A percentile compares a stretch with the other conserved stretches of the same genome.
phyloP scores from a whole-genome alignment of 2,329 filamentous ascomycete species.

The Byssothecium circinans region DNA sequence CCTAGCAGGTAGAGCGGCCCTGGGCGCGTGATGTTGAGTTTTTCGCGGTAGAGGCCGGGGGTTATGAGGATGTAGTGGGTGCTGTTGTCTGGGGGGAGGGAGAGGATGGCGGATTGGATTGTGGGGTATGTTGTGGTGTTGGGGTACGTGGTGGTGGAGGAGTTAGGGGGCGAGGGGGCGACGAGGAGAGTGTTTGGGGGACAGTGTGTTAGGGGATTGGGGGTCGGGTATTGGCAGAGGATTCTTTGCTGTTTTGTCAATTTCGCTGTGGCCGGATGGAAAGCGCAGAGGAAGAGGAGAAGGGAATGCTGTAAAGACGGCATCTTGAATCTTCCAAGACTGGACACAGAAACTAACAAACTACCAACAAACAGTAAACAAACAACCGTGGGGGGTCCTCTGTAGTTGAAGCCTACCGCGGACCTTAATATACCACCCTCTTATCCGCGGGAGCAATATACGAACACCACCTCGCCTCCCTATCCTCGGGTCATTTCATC shows the following conservation, averaged over 20 bases:
- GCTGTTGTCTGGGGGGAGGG: constrained; percentile 49
- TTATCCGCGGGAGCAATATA: neutral
- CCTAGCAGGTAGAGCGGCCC: constrained; percentile 65
- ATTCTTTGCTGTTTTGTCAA: constrained; percentile 4
- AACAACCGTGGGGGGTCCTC: too few relatives aligned
- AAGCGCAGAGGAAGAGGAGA: neutral
- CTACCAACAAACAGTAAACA: too few relatives aligned
- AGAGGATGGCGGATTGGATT: constrained; percentile 53
- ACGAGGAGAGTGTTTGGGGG: constrained; percentile 38
- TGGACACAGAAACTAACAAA: neutral
- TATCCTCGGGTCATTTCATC: neutral
- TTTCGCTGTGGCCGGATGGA: neutral
- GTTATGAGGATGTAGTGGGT: constrained; percentile 61
- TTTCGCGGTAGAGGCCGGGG: constrained; percentile 63
- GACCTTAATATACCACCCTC: neutral
- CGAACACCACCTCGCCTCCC: neutral
- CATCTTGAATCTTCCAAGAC: neutral
- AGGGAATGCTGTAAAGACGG: neutral
- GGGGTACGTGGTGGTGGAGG: constrained; percentile 19
- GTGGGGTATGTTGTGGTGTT: constrained; percentile 29
- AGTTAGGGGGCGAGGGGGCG: too few relatives aligned
- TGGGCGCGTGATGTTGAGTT: constrained; percentile 65
- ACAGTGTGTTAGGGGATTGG: constrained; percentile 44
- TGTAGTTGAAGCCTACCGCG: neutral
- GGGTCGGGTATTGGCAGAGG: constrained; percentile 43